phyloP scores from a whole-genome alignment of 257 asterid species.

The Fraxinus quadrangulata region DNA sequence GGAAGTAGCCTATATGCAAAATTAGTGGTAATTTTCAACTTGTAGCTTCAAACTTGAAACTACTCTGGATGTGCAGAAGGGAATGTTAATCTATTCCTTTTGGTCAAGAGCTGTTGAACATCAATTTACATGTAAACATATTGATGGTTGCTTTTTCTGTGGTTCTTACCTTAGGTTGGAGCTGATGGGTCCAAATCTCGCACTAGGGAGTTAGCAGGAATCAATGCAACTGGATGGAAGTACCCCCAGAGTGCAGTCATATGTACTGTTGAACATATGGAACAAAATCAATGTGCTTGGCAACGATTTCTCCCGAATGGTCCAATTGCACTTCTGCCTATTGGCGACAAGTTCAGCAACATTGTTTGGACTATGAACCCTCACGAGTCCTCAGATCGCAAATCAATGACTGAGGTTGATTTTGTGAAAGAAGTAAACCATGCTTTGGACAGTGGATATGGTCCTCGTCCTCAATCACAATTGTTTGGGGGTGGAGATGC shows the following conservation, averaged over 20 bases:
- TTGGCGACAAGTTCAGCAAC: slow-evolving; percentile 87
- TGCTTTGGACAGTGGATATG: slow-evolving; percentile 77
- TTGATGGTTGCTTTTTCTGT: slow-evolving; percentile 18
- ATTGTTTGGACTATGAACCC: slow-evolving; percentile 97
- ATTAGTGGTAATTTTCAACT: slow-evolving; percentile 67
- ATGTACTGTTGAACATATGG: slow-evolving; percentile 77
- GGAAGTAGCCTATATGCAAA: slow-evolving; percentile 74
- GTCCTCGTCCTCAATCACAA: slow-evolving; percentile 72
- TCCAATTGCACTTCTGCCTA: slow-evolving; percentile 90
- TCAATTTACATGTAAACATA: not conserved
- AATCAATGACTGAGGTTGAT: slow-evolving; percentile 61
- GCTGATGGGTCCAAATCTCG: slow-evolving; percentile 96
- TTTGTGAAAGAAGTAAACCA: slow-evolving; percentile 64
- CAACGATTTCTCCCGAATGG: slow-evolving; percentile 86
- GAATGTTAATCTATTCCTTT: slow-evolving; percentile 10
- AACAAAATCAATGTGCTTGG: slow-evolving; percentile 77
- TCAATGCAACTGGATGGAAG: slow-evolving; percentile 88
- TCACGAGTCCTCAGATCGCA: slow-evolving; percentile 62
- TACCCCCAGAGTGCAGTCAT: slow-evolving; percentile 88
- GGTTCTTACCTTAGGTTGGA: slow-evolving; percentile 65
- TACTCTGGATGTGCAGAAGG: slow-evolving; percentile 7
- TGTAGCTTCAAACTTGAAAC: not conserved
- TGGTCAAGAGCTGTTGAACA: not conserved
- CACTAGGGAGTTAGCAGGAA: slow-evolving; percentile 87
- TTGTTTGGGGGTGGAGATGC: slow-evolving; percentile 34